Base-by-base conservation (phyloP, 2,329 filamentous ascomycete species). In the Chalaropsis ovoidea region DNA sequence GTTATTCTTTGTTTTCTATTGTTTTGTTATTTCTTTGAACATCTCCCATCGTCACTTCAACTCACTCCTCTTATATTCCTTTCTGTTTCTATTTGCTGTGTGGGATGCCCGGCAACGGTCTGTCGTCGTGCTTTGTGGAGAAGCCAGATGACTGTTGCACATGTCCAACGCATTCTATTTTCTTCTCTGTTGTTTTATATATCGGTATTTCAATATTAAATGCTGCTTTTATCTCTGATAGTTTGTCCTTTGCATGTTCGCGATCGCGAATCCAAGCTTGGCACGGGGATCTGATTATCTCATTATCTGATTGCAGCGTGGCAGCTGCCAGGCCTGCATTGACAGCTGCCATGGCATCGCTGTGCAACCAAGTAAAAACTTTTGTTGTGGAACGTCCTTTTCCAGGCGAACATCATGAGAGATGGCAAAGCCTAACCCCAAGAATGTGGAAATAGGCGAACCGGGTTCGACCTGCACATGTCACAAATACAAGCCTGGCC, bases 1-100 rank as follows among this genome's bases (percentile, higher is more conserved):
- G 42, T 56, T 58, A 15, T 15, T 7, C 31, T 41, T 60, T 61
- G 41, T 61, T 31, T 64, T 61, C 52, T 17, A 22, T 45, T 61
- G 61, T 58, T 43, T 27, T 45, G 11, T 3, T 39, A 5, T 63
- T 47, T 56, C 8, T 10, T 10, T 45, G 47, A 27, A 52, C 22
- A 19, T 52, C 47, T 52, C 47, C 47, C 3, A 39, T 58, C 54
- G 19, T 19, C 3, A 39, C 41, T 43, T 62, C 17, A 7, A 42
- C 13, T 27, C 19, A 56, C 10, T 56, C 22, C 27, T 49, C 31
- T 45, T 56, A 17, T 62, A 27, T 47, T 24, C 6, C 10, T 54
- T 54, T 54, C 19, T 54, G 15, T 62, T 64, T n/a, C n/a, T n/a
- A n/a, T n/a, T 62, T 35, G 45, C 35, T 66, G 61, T 24, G 5